These are phyloP conservation scores for Aspergillus baeticus DNA, from an alignment of 495 filamentous ascomycete genomes.

Conservation along the genomic window DNA sequence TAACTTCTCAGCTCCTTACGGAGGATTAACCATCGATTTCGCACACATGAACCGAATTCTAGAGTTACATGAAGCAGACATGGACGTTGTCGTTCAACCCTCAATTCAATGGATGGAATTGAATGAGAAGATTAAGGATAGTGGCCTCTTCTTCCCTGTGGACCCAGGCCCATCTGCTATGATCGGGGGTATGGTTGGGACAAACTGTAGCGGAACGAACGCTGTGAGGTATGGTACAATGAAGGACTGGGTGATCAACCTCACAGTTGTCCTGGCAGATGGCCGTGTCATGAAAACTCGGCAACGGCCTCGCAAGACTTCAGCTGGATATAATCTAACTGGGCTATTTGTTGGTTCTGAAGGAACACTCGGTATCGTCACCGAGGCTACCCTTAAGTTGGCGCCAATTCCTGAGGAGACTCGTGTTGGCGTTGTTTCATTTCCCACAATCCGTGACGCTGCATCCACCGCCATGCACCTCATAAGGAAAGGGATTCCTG, in stretches of 20 bases:
- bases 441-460: slow-evolving; percentile 73
- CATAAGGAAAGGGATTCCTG: slow-evolving; percentile 75
- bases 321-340: slow-evolving; percentile 85
- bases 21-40: slow-evolving; percentile 89
- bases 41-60: slow-evolving; percentile 80
- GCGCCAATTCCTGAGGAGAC: slow-evolving; percentile 73
- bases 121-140: slow-evolving; percentile 72
- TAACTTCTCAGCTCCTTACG: slow-evolving; percentile 82
- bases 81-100: slow-evolving; percentile 91
- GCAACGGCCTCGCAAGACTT: slow-evolving; percentile 63
- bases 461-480: slow-evolving; percentile 78
- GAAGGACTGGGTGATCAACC: slow-evolving; percentile 89
- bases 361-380: slow-evolving; percentile 86
- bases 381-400: slow-evolving; percentile 82
- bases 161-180: slow-evolving; percentile 71
- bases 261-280: slow-evolving; percentile 92
- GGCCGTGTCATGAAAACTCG: slow-evolving; percentile 86
- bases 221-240: slow-evolving; percentile 93
- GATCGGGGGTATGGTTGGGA: slow-evolving; percentile 96
- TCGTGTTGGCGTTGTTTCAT: slow-evolving; percentile 82
- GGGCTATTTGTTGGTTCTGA: slow-evolving; percentile 88
- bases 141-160: slow-evolving; percentile 85
- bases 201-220: slow-evolving; percentile 91
- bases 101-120: slow-evolving; percentile 88
- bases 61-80: slow-evolving; percentile 76